A percentile compares a stretch with the other conserved stretches of the same genome.
phyloP scores from a whole-genome alignment of 139 green algal genomes.

The Tetradesmus obliquus region DNA sequence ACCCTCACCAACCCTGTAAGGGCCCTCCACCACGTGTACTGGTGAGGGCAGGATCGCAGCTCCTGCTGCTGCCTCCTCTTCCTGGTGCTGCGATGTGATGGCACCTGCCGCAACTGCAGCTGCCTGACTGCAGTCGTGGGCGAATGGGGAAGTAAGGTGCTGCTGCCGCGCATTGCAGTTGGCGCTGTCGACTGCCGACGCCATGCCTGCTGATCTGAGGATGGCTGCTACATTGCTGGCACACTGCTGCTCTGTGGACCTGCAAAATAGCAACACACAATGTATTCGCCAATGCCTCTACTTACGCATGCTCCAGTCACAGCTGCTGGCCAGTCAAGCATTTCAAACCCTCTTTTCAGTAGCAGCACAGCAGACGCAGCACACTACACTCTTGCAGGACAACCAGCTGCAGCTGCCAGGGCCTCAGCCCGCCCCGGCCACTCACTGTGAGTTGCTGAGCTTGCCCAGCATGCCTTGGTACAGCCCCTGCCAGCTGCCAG shows the following conservation, averaged over 20 bases:
- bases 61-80: not conserved
- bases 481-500: conserved; percentile 17
- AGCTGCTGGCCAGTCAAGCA: not conserved
- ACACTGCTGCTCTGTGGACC: conserved; percentile 15
- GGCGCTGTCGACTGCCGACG: not conserved
- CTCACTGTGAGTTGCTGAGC: not conserved
- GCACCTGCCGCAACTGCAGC: conserved; percentile 23
- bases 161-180: not conserved
- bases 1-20: not conserved
- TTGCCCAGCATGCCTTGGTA: conserved; percentile 1
- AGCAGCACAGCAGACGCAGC: not conserved
- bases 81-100: not conserved
- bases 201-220: conserved; percentile 6
- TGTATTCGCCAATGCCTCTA: no score
- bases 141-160: conserved; percentile 19
- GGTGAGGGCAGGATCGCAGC: not conserved
- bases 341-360: not conserved
- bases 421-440: not conserved
- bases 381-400: not conserved
- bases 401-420: not conserved
- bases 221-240: not conserved
- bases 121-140: conserved; percentile 11
- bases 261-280: not conserved
- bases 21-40: not conserved
- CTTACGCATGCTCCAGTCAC: not conserved